These are phyloP conservation scores for Fusarium musae DNA, from an alignment of 2,329 filamentous ascomycete genomes.

Conservation along the genomic window DNA sequence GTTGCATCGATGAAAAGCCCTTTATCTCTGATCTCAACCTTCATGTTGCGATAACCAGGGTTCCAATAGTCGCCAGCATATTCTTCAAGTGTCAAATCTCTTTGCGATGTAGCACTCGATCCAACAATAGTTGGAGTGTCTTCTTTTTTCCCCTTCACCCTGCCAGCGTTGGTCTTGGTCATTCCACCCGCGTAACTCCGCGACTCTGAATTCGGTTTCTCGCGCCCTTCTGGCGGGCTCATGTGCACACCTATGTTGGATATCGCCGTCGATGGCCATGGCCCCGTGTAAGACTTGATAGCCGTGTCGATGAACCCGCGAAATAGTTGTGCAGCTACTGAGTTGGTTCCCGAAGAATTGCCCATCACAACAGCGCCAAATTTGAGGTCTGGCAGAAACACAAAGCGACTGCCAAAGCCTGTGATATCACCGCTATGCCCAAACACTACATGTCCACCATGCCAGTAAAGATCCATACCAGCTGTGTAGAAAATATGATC, in stretches of 20 bases:
- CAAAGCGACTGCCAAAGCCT: conserved; percentile 42
- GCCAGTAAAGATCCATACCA: conserved; percentile 40
- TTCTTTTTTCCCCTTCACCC: rapidly evolving
- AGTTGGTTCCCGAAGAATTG: conserved; percentile 34
- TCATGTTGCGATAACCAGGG: conserved; percentile 42
- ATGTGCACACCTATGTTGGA: rapidly evolving
- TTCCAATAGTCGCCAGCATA: conserved; percentile 43
- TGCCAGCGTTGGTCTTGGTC: rapidly evolving
- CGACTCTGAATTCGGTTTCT: background rate
- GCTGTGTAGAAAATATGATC: conserved; percentile 30
- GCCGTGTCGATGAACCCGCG: conserved; percentile 38
- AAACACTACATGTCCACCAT: conserved; percentile 36
- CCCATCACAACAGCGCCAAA: conserved; percentile 44
- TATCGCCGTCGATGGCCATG: background rate
- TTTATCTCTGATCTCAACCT: conserved; percentile 28
- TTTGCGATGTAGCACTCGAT: background rate
- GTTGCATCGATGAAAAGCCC: conserved; percentile 42
- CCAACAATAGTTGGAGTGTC: no score
- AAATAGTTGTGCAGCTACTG: conserved; percentile 29
- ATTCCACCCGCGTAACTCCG: rapidly evolving
- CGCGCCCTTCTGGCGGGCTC: rapidly evolving
- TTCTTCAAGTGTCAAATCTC: conserved; percentile 8
- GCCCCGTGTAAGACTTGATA: background rate
- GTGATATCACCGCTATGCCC: conserved; percentile 42
- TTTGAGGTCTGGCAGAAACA: conserved; percentile 42